Evolutionary conservation across 2,329 filamentous ascomycete species (phyloP), one percentile per base, ranked within the genome.

Genomic region (Phialocephala subalpina): DNA sequence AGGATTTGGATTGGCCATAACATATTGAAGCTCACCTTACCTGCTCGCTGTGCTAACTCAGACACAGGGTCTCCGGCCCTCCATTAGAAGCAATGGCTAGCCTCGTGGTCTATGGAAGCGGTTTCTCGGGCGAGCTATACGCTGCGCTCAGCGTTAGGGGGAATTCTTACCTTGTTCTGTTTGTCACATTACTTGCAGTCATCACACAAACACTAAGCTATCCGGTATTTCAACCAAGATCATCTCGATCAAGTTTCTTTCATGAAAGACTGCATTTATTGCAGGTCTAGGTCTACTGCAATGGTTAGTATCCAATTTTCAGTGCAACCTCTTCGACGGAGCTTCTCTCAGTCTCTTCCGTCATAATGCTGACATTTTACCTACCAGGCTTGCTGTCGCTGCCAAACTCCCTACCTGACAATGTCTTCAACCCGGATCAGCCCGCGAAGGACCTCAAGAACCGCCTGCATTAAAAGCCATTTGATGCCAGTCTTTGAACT

Each of bases 341-440:
- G 40, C 40, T 9, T 33, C 29, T 33, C 29, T 33, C 9, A 33
- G 29, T 33, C 29, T 33, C 4, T 9, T 4, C 29, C 29, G 29
- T 9, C 29, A 33, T 33, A 33, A 33, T 33, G 16, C 40, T 42
- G 40, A 42, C 40, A 42, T 3, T 42, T 42, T 42, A 6, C 6
- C n/a, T 18, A 16, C 45, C 59, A 33, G 4, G 29, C 29, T 33
- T 33, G n/a, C 29, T 33, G 4, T 33, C 59, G 52, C 52, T 55
- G 62, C 56, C 45, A 64, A 64, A 55, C 62, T 64, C 62, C 62
- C 58, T 57, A 64, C 62, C 62, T 49, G 62, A 64, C 57, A 64
- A 64, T 64, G 62, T 64, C 62, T 60, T 64, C 62, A 64, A 60
- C 62, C 62, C 57, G 62, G 62, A 64, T 64, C 57, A 60, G 57